Evolutionary conservation across 352 stramenopile species (phyloP).

Genomic region (Pythium monospermum): DNA sequence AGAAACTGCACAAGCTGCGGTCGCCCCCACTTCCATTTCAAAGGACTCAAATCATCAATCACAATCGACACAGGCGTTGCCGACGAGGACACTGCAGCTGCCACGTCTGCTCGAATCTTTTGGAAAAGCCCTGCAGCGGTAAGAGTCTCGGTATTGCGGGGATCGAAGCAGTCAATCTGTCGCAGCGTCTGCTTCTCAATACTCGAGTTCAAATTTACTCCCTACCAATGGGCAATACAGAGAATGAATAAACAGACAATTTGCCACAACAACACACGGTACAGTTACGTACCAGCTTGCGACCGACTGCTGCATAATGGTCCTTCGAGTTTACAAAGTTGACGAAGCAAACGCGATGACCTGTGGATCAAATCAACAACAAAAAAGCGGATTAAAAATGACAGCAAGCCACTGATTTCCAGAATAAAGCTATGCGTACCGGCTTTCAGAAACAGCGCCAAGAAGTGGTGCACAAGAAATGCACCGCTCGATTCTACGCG

Average conservation of each 20-base stretch:
- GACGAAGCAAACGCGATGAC: slow-evolving; percentile 60
- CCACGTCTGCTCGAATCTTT: slow-evolving; percentile 32
- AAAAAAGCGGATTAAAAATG: neutral
- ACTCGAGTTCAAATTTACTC: slow-evolving; percentile 41
- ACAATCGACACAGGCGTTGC: slow-evolving; percentile 39
- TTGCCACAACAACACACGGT: neutral
- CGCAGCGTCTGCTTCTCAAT: slow-evolving; percentile 33
- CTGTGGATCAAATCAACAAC: slow-evolving; percentile 12
- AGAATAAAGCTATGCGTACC: too few species aligned
- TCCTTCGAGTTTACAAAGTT: slow-evolving; percentile 40
- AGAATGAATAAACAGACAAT: neutral
- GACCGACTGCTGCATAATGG: slow-evolving; percentile 56
- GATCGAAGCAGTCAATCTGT: slow-evolving; percentile 34
- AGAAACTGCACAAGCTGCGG: slow-evolving; percentile 43
- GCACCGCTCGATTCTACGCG: slow-evolving; percentile 40
- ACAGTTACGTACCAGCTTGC: slow-evolving; percentile 48
- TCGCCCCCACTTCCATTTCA: slow-evolving; percentile 56
- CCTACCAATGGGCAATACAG: slow-evolving; percentile 20
- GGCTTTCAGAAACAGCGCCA: slow-evolving; percentile 65
- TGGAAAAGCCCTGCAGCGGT: slow-evolving; percentile 27
- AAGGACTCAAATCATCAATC: slow-evolving; percentile 57
- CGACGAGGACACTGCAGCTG: slow-evolving; percentile 22
- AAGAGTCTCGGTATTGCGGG: neutral
- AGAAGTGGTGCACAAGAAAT: slow-evolving; percentile 73
- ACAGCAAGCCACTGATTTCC: too few species aligned